Evolutionary conservation across 139 green algal genomes (phyloP).

Genomic region (Ettlia oleoabundans): DNA sequence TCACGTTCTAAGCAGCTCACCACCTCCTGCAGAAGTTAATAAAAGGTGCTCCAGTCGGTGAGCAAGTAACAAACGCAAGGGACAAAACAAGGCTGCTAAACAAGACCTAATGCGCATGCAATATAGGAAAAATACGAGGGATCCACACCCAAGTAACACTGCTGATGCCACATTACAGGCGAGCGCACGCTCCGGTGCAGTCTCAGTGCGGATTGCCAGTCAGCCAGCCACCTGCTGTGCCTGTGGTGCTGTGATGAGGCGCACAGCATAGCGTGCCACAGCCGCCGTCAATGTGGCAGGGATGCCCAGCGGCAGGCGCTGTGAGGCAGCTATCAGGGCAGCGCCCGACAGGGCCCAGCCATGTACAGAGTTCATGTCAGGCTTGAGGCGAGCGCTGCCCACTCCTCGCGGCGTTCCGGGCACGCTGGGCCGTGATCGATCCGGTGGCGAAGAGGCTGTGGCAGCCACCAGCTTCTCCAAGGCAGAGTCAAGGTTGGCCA

Average conservation of each 20-base stretch:
- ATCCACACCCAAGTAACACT: too few relatives aligned
- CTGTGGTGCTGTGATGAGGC: conserved; percentile 46
- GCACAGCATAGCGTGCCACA: conserved; percentile 56
- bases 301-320: conserved; percentile 66
- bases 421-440: conserved; percentile 29
- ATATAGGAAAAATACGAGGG: too few relatives aligned
- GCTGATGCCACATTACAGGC: too few relatives aligned
- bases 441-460: conserved; percentile 34
- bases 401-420: conserved; percentile 32
- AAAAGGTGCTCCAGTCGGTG: too few relatives aligned
- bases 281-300: conserved; percentile 57
- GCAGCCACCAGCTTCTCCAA: conserved; percentile 39
- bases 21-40: background rate
- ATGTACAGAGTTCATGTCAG: conserved; percentile 69
- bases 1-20: conserved; percentile 58
- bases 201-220: too few relatives aligned
- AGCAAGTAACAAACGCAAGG: too few relatives aligned
- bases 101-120: too few relatives aligned
- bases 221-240: background rate
- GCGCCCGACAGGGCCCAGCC: conserved; percentile 65
- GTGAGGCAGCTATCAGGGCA: conserved; percentile 66
- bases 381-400: conserved; percentile 42
- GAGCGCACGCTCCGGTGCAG: too few relatives aligned
- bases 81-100: too few relatives aligned
- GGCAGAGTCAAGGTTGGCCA: conserved; percentile 45